Conservation (phyloP, 2,329 filamentous ascomycete genomes). For the Trichoderma atroviride region DNA sequence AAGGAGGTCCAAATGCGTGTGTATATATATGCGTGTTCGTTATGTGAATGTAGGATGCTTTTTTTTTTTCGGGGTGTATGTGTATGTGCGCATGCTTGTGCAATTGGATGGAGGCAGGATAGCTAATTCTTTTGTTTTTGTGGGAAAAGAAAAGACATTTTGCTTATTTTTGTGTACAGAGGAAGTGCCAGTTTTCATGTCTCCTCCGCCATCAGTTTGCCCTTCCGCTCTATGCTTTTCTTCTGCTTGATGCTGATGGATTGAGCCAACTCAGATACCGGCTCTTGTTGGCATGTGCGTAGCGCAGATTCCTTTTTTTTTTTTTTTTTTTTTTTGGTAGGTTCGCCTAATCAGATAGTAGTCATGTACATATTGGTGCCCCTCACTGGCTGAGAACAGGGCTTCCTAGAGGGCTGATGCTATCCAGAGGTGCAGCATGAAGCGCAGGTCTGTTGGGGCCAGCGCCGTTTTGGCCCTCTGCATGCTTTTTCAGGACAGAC, state of each 20-base stretch:
- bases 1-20: background rate
- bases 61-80: background rate
- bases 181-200: background rate
- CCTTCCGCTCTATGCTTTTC: background rate
- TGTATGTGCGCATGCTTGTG: background rate
- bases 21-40: background rate
- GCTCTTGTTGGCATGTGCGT: conserved; percentile 21
- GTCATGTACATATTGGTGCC: background rate
- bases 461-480: conserved; percentile 54
- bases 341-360: conserved; percentile 20
- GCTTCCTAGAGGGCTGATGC: conserved; percentile 59
- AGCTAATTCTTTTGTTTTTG: background rate
- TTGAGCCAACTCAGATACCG: conserved; percentile 23
- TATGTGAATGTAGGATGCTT: background rate
- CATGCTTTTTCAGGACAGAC: conserved; percentile 61
- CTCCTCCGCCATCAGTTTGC: background rate
- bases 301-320: conserved; percentile 8
- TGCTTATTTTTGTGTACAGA: background rate
- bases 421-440: conserved; percentile 83
- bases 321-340: conserved; percentile 3
- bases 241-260: background rate
- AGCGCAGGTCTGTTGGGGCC: conserved; percentile 72
- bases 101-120: background rate
- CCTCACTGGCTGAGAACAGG: conserved; percentile 33
- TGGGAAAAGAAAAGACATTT: background rate